These are phyloP conservation scores for Chrysanthemum lavandulifolium DNA, from an alignment of 129 eudicot genomes.

Conservation along the genomic window DNA sequence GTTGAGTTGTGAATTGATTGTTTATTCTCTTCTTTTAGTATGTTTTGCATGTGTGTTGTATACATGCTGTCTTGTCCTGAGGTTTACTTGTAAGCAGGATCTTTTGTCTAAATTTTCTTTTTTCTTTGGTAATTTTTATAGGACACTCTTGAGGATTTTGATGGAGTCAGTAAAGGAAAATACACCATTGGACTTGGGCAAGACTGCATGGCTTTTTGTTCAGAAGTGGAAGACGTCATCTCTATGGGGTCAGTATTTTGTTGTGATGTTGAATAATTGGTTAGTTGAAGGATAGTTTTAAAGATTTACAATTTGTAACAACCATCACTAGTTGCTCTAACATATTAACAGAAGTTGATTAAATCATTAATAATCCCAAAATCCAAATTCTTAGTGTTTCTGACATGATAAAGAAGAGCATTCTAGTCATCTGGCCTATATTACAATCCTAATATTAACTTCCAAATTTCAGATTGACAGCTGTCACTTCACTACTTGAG, in stretches of 20 bases:
- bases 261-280: neutral
- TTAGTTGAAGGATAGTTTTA: neutral
- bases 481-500: slow-evolving; percentile 86
- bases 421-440: too few species aligned
- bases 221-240: slow-evolving; percentile 98
- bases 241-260: slow-evolving; percentile 77
- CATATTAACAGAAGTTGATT: neutral
- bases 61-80: neutral
- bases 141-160: slow-evolving; percentile 89
- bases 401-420: too few species aligned
- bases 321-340: neutral
- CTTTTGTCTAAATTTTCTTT: neutral
- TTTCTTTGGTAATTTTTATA: slow-evolving; percentile 24
- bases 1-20: neutral
- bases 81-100: neutral
- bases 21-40: neutral
- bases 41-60: neutral
- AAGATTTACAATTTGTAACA: neutral
- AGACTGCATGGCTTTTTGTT: slow-evolving; percentile 97
- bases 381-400: neutral
- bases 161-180: slow-evolving; percentile 95
- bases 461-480: slow-evolving; percentile 76
- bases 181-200: slow-evolving; percentile 98
- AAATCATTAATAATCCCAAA: neutral
- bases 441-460: slow-evolving; percentile 1